Percentiles rank a stretch among this genome's conserved stretches.
These are phyloP conservation scores for Alternaria infectoria DNA, from an alignment of 2,329 filamentous ascomycete species.

Conservation along the genomic window DNA sequence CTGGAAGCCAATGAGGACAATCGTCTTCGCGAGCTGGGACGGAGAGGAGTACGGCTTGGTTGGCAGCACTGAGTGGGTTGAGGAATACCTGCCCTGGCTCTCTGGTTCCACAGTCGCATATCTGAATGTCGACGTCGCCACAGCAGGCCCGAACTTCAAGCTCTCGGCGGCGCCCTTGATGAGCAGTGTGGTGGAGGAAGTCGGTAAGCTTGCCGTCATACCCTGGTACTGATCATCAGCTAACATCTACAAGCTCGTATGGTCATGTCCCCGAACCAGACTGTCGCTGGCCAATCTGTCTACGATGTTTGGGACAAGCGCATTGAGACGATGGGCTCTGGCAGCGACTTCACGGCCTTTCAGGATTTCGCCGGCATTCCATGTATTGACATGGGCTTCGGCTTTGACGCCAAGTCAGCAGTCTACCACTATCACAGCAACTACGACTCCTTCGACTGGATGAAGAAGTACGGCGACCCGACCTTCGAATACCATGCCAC, in stretches of 20 bases:
- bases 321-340: conserved; percentile 62
- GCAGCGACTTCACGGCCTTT: conserved; percentile 60
- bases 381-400: conserved; percentile 57
- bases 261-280: conserved; percentile 70
- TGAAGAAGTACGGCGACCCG: conserved; percentile 76
- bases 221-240: background rate
- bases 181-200: conserved; percentile 73
- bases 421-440: conserved; percentile 83
- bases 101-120: conserved; percentile 76
- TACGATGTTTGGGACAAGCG: conserved; percentile 65
- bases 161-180: conserved; percentile 76
- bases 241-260: conserved; percentile 32
- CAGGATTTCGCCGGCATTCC: conserved; percentile 60
- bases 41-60: conserved; percentile 82
- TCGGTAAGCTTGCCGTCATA: conserved; percentile 48
- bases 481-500: conserved; percentile 64
- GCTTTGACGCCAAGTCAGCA: conserved; percentile 47
- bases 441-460: conserved; percentile 86
- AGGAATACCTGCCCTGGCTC: conserved; percentile 86
- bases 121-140: conserved; percentile 82
- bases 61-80: conserved; percentile 91
- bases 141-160: conserved; percentile 67
- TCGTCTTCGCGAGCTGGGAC: conserved; percentile 79
- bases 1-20: conserved; percentile 86
- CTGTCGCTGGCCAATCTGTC: conserved; percentile 70